A percentile compares a stretch with the other conserved stretches of the same genome.
These are phyloP conservation scores for Tricholoma flavovirens DNA, from an alignment of 768 basidiomycete species.

Conservation along the genomic window DNA sequence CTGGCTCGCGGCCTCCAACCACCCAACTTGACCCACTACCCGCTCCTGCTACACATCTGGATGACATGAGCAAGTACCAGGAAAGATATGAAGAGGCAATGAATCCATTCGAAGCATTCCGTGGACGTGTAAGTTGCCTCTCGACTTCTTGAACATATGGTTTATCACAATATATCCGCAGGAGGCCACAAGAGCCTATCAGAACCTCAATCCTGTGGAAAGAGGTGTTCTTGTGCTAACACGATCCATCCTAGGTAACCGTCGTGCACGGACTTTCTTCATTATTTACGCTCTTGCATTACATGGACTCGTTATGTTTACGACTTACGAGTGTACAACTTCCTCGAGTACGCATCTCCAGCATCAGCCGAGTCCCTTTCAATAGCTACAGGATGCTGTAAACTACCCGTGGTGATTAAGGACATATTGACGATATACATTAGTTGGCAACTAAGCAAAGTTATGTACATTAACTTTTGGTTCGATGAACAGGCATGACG, in stretches of 20 bases:
- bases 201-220: constrained; percentile 88
- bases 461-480: background rate
- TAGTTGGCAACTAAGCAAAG: constrained; percentile 4
- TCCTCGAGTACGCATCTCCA: constrained; percentile 44
- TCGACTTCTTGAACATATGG: background rate
- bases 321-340: constrained; percentile 66
- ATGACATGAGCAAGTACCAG: constrained; percentile 85
- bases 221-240: constrained; percentile 83
- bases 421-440: constrained; percentile 17
- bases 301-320: constrained; percentile 78
- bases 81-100: constrained; percentile 93
- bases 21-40: constrained; percentile 71
- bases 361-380: constrained; percentile 46
- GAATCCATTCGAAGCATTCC: constrained; percentile 98
- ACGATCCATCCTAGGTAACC: constrained; percentile 80
- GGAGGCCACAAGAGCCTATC: constrained; percentile 94
- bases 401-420: constrained; percentile 22
- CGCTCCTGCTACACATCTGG: constrained; percentile 35
- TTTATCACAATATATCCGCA: constrained; percentile 24
- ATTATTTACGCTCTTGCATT: constrained; percentile 79
- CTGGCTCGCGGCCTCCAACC: constrained; percentile 44
- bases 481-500: background rate
- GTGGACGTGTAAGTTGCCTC: constrained; percentile 69
- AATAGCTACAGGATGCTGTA: constrained; percentile 17
- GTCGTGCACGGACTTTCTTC: constrained; percentile 84